Conservation (phyloP, 129 eudicot genomes). For the Pseudognaphalium luteoalbum region DNA sequence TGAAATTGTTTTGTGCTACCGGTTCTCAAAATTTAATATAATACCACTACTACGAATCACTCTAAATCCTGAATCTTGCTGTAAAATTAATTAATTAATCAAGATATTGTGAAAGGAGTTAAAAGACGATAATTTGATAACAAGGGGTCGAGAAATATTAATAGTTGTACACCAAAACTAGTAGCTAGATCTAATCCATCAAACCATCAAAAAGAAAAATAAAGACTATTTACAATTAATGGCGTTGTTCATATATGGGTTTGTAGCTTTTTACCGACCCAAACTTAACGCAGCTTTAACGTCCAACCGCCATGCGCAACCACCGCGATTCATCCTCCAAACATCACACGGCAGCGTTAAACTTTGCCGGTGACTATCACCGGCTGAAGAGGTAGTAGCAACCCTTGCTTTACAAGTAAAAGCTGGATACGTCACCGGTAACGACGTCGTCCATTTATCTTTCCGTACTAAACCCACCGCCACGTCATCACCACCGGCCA, state of each 20-base stretch:
- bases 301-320: slow-evolving; percentile 83
- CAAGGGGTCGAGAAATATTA: background rate
- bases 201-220: background rate
- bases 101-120: too few relatives aligned
- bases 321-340: slow-evolving; percentile 79
- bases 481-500: slow-evolving; percentile 45
- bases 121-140: background rate
- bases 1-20: too few relatives aligned
- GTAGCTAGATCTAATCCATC: background rate
- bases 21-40: too few relatives aligned
- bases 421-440: slow-evolving; percentile 39
- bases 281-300: slow-evolving; percentile 71
- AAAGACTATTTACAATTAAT: slow-evolving; percentile 20
- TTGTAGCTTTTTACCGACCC: slow-evolving; percentile 41
- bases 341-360: slow-evolving; percentile 78
- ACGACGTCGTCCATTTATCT: slow-evolving; percentile 30
- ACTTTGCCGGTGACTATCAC: slow-evolving; percentile 2
- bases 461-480: slow-evolving; percentile 49
- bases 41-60: too few relatives aligned
- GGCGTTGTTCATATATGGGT: background rate
- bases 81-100: too few relatives aligned
- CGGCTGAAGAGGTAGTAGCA: slow-evolving; percentile 34
- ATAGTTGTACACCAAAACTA: slow-evolving; percentile 7
- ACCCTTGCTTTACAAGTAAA: slow-evolving; percentile 75
- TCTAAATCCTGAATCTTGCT: too few relatives aligned